phyloP scores from a whole-genome alignment of 768 basidiomycete species.

The Sarcodon aspratus region DNA sequence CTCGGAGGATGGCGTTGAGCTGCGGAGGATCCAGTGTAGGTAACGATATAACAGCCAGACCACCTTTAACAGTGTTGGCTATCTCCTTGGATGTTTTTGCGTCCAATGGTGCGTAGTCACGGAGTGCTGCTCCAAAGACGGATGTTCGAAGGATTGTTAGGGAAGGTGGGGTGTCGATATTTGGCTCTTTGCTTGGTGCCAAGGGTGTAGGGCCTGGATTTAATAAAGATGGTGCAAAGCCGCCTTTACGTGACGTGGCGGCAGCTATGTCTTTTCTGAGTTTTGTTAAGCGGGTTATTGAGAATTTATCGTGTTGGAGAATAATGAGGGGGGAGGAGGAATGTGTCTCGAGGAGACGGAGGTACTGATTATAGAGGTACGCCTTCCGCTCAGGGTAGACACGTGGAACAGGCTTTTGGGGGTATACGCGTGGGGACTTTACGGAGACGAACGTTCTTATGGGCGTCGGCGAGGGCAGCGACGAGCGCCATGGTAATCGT shows the following conservation, averaged over 20 bases:
- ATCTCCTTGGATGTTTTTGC: constrained; percentile 36
- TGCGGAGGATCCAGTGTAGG: constrained; percentile 65
- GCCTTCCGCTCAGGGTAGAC: constrained; percentile 72
- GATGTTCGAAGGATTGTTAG: constrained; percentile 68
- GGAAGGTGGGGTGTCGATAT: constrained; percentile 26
- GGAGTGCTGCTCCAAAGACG: constrained; percentile 68
- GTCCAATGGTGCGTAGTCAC: constrained; percentile 45
- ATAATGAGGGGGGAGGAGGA: constrained; percentile 56
- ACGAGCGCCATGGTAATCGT: not conserved
- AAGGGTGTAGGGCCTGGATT: constrained; percentile 21
- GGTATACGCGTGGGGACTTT: constrained; percentile 35
- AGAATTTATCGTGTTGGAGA: constrained; percentile 69
- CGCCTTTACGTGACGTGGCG: constrained; percentile 31
- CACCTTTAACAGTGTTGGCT: constrained; percentile 44
- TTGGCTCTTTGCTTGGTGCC: constrained; percentile 14
- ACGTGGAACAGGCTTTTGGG: constrained; percentile 47
- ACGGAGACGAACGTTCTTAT: constrained; percentile 36
- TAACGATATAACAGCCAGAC: constrained; percentile 53
- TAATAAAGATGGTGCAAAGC: constrained; percentile 18
- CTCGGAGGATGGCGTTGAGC: constrained; percentile 52
- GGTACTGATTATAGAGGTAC: constrained; percentile 73
- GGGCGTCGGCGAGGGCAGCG: constrained; percentile 1
- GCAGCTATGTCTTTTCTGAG: constrained; percentile 58
- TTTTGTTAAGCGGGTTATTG: constrained; percentile 51
- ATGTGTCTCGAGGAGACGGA: constrained; percentile 52